Evolutionary conservation across 2,329 filamentous ascomycete genomes (phyloP), one percentile per base, ranked within the genome.

Genomic region (Fusarium chuoi): DNA sequence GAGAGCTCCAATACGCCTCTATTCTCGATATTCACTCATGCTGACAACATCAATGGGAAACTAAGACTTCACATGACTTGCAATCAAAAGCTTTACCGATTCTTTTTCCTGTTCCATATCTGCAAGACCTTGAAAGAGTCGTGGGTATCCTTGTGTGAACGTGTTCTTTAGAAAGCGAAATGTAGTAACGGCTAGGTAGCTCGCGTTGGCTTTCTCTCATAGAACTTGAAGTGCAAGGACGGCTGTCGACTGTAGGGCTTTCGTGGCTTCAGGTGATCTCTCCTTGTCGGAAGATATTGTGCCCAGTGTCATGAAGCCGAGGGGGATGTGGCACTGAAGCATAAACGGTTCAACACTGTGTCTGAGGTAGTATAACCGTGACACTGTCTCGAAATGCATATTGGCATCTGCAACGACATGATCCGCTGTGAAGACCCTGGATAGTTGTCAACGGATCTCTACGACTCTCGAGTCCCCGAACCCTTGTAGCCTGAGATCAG

Each of bases 291-390:
- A n/a, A 13, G 39, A 41, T n/a, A 41, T n/a, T 41, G 22, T 41
- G 7, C 22, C 8, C 8, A 41, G 22, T n/a, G 39, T 15, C 22
- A n/a, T 41, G 22, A 41, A 41, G 7, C 39, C 22, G 13, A 41
- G 22, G 22, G 10, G 13, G 13, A n/a, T 41, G 13, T n/a, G 39
- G 3, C 2, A 41, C 22, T 41, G 39, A n/a, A n/a, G 0, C 2
- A 41, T 15, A n/a, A n/a, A 15, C 13, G 39, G 22, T n/a, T n/a
- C 13, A 9, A 41, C 10, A 10, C 22, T 22, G 14, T 41, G 39
- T 14, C 13, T 10, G 13, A n/a, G 39, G 8, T 41, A 41, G 22
- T n/a, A 41, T 15, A 41, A 6, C 22, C 39, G 22, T n/a, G 7
- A n/a, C 13, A 41, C 22, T 4, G 13, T 41, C 5, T 15, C 22